phyloP scores from a whole-genome alignment of 2,329 filamentous ascomycete genomes.

The Rutstroemia sp. region DNA sequence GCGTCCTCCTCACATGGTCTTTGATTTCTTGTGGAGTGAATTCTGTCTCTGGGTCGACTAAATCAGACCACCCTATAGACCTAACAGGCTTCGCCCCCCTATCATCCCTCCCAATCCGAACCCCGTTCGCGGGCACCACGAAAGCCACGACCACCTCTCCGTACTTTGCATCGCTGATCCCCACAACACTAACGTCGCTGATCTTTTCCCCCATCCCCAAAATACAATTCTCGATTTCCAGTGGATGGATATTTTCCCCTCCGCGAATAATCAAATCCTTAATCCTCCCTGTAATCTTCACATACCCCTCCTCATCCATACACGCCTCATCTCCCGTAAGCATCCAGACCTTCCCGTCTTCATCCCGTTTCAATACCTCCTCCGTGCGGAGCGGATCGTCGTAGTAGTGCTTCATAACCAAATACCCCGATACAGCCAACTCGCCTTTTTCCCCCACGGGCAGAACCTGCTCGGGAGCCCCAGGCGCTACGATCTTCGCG shows the following conservation, averaged over 20 bases:
- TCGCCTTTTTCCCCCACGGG: slow-evolving; percentile 66
- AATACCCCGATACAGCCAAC: slow-evolving; percentile 74
- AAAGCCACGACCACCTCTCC: slow-evolving; percentile 87
- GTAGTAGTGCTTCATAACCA: slow-evolving; percentile 90
- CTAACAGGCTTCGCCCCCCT: slow-evolving; percentile 4
- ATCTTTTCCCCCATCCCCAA: slow-evolving; percentile 61
- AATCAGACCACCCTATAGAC: no score
- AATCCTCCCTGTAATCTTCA: slow-evolving; percentile 82
- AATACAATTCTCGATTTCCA: slow-evolving; percentile 86
- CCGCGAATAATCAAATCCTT: slow-evolving; percentile 95
- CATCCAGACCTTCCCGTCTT: slow-evolving; percentile 60
- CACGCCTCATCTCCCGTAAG: slow-evolving; percentile 83
- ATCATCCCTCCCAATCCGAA: slow-evolving; percentile 18
- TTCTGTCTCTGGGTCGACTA: no score
- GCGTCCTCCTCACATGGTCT: slow-evolving; percentile 60
- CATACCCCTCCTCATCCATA: slow-evolving; percentile 77
- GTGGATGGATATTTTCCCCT: slow-evolving; percentile 91
- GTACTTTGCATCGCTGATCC: slow-evolving; percentile 71
- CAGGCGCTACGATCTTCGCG: slow-evolving; percentile 68
- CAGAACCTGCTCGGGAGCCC: slow-evolving; percentile 51
- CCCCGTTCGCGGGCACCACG: slow-evolving; percentile 46
- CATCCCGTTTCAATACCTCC: slow-evolving; percentile 51
- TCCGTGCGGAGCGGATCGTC: slow-evolving; percentile 61
- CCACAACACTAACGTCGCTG: slow-evolving; percentile 73
- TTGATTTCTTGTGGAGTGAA: slow-evolving; percentile 54